A percentile compares a stretch with the other conserved stretches of the same genome.
Evolutionary conservation across 345 rosid species (phyloP).

Genomic region (Salix suchowensis): DNA sequence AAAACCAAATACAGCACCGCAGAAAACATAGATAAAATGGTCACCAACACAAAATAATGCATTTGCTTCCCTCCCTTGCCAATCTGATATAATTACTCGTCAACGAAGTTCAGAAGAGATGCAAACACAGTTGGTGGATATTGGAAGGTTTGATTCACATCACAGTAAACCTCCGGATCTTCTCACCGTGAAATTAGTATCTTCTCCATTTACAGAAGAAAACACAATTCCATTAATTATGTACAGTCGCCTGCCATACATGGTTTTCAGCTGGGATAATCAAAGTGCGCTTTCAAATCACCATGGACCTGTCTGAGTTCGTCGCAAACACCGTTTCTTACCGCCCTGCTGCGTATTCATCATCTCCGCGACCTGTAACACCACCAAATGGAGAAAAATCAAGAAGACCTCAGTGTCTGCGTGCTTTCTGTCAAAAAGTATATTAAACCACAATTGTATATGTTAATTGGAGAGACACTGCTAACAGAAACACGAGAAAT

Average conservation of each 20-base stretch:
- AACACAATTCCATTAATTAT: slow-evolving; percentile 24
- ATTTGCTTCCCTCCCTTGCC: slow-evolving; percentile 6
- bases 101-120: slow-evolving; percentile 5
- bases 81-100: background rate
- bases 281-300: slow-evolving; percentile 30
- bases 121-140: background rate
- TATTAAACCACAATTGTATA: background rate
- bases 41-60: background rate
- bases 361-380: slow-evolving; percentile 59
- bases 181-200: slow-evolving; percentile 1
- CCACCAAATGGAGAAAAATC: background rate
- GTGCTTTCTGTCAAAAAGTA: background rate
- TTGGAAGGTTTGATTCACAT: slow-evolving; percentile 13
- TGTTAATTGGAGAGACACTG: background rate
- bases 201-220: slow-evolving; percentile 24
- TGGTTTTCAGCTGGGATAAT: slow-evolving; percentile 22
- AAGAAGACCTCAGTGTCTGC: background rate
- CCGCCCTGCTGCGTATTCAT: slow-evolving; percentile 45
- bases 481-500: background rate
- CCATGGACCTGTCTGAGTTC: slow-evolving; percentile 93
- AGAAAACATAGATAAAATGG: background rate
- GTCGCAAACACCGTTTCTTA: slow-evolving; percentile 65
- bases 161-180: slow-evolving; percentile 5
- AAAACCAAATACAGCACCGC: background rate
- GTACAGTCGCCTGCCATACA: slow-evolving; percentile 36